phyloP scores from a whole-genome alignment of 176 grass and related monocot species.

The Raddia guianensis region DNA sequence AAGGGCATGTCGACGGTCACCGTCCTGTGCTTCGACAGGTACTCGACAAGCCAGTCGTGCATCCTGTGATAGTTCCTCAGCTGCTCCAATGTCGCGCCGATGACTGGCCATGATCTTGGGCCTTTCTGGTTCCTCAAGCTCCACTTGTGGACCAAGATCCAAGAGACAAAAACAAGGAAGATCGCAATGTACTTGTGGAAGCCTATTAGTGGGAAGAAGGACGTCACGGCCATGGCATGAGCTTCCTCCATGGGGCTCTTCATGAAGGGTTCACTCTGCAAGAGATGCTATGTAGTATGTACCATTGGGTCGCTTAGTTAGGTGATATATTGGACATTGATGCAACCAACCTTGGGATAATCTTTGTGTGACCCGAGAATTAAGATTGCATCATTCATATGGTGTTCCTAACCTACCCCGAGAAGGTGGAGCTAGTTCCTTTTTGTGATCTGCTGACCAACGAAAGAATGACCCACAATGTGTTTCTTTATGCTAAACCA shows the following conservation, averaged over 20 bases:
- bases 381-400: slow-evolving; percentile 74
- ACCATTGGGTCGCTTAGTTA: slow-evolving; percentile 40
- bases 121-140: slow-evolving; percentile 71
- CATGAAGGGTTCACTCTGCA: slow-evolving; percentile 41
- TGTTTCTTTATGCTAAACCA: background rate
- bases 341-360: slow-evolving; percentile 39
- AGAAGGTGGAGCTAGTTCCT: slow-evolving; percentile 38
- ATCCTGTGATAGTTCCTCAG: slow-evolving; percentile 89
- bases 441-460: slow-evolving; percentile 43
- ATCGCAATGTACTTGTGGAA: slow-evolving; percentile 55
- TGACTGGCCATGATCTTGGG: slow-evolving; percentile 77
- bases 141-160: slow-evolving; percentile 72
- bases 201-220: slow-evolving; percentile 36
- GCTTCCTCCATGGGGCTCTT: slow-evolving; percentile 60
- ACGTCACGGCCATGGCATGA: slow-evolving; percentile 24
- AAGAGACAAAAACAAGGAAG: slow-evolving; percentile 55
- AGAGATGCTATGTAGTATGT: slow-evolving; percentile 38
- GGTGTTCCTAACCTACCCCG: slow-evolving; percentile 63
- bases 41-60: slow-evolving; percentile 88
- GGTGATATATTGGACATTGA: slow-evolving; percentile 51
- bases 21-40: slow-evolving; percentile 59
- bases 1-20: slow-evolving; percentile 85
- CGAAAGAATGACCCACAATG: slow-evolving; percentile 8
- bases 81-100: slow-evolving; percentile 77
- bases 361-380: slow-evolving; percentile 72